Evolutionary conservation across 352 stramenopile species (phyloP), one percentile per base, ranked within the genome.

Genomic region (Phytophthora fragariae): DNA sequence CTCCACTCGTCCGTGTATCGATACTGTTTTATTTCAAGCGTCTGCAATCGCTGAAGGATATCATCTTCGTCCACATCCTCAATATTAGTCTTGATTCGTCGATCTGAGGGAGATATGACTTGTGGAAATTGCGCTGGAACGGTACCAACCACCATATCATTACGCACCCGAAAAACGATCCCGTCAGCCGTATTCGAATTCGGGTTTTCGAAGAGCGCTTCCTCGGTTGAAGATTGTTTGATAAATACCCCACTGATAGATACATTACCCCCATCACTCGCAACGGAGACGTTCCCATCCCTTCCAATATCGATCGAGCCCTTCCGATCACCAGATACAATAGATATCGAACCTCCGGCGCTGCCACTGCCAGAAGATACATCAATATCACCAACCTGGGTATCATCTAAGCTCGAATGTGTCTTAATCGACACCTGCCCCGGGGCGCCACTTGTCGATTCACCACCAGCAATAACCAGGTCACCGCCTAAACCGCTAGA

Each of bases 61-160:
- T 95, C 84, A 63, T 97, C 85, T 47, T 91, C 85, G 72, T 98
- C 91, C 33, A 97, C 79, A 59, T 90, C 78, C 57, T 84, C 60
- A 65, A 98, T 96, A 65, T 97, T 83, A 15, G 92, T 90, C 72
- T 98, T 98, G 68, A 98, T 98, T 44, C 95, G 75, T 19, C 74
- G 68, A 82, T 98, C 95, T 1, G 94, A 98, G 19, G 93, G 92
- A 67, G 95, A 97, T 31, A 89, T 88, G 12, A 98, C 73, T 46
- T 89, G 76, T 12, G 91, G 95, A 19, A 97, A 93, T 75, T 97
- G 91, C 11, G 96, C 73, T 24, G 89, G 92, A 0, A 97, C 82
- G 49, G 85, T 83, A n/a, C 75, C 76, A 50, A 84, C 70, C 59
- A 86, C 66, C 75, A 84, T 78, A 50, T 84, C 77, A 24, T 70